A percentile compares a stretch with the other conserved stretches of the same genome.
Conservation (phyloP, 441 rosid species). For the Brassica balearica region DNA sequence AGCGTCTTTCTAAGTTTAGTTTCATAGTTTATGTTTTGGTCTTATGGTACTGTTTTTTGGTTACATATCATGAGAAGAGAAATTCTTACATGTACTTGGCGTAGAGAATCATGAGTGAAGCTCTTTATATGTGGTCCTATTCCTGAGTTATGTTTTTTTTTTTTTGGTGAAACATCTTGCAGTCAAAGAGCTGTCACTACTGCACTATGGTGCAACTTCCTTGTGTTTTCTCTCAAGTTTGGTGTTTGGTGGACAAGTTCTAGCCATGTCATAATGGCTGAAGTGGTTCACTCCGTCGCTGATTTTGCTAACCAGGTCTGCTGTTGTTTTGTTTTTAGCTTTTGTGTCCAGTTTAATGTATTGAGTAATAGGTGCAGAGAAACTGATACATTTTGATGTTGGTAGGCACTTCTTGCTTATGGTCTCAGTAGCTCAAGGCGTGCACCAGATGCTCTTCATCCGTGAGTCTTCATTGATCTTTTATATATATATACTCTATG, state of each 20-base stretch:
- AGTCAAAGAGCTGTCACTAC: no score
- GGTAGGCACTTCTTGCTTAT: conserved; percentile 95
- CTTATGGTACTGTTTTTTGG: neutral
- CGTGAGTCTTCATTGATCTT: conserved; percentile 59
- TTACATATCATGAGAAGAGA: neutral
- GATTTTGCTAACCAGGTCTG: no score
- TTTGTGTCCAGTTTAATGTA: conserved; percentile 20
- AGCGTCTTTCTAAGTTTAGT: conserved; percentile 7
- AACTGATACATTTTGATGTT: conserved; percentile 54
- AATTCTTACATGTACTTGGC: neutral
- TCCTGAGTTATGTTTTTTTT: conserved; percentile 25
- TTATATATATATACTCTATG: neutral
- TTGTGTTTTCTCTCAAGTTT: no score
- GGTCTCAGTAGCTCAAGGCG: conserved; percentile 98
- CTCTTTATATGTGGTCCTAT: conserved; percentile 5
- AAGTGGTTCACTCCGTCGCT: no score
- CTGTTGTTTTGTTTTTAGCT: neutral
- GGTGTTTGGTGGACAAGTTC: no score
- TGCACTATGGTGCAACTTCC: no score
- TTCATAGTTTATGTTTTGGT: neutral
- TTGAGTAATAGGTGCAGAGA: conserved; percentile 41
- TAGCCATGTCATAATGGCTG: no score
- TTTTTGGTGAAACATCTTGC: neutral
- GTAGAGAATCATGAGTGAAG: neutral
- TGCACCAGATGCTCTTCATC: conserved; percentile 98